Conservation (phyloP, 2,329 filamentous ascomycete genomes). For the Beauveria rudraprayagi region DNA sequence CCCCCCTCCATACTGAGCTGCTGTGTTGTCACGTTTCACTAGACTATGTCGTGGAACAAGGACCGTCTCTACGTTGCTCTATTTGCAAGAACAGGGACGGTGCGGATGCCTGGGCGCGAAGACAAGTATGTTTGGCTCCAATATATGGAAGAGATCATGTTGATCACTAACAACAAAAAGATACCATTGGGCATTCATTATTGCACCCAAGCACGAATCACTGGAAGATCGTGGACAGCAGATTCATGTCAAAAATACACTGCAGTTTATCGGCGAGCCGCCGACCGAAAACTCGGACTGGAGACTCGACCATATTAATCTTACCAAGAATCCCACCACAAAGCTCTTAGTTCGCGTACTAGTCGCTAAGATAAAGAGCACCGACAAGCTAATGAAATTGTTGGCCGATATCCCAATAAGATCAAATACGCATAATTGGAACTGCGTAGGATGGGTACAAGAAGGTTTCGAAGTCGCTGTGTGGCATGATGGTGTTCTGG, state of each 20-base stretch:
- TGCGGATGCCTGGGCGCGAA: constrained; percentile 12
- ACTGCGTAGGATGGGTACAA: constrained; percentile 35
- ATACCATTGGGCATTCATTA: constrained; percentile 31
- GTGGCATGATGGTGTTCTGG: constrained; percentile 24
- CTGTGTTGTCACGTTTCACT: neutral
- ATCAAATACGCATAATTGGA: constrained; percentile 27
- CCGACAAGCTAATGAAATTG: constrained; percentile 19
- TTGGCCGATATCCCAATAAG: constrained; percentile 24
- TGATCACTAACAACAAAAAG: constrained; percentile 13
- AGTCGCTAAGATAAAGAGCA: constrained; percentile 25
- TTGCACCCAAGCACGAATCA: constrained; percentile 27
- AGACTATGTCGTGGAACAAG: neutral
- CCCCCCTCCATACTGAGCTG: too few relatives aligned
- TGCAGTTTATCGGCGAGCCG: neutral
- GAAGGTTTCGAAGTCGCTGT: constrained; percentile 28
- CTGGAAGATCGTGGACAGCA: constrained; percentile 8
- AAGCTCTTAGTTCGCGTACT: constrained; percentile 20
- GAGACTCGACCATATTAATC: constrained; percentile 11
- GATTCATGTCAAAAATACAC: constrained; percentile 28
- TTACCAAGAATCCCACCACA: constrained; percentile 22
- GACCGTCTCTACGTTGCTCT: neutral
- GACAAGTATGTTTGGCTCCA: constrained; percentile 10
- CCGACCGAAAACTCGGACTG: neutral
- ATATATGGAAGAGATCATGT: neutral
- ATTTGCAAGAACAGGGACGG: neutral